phyloP scores from a whole-genome alignment of 352 stramenopile species.

The Globisporangium polare region DNA sequence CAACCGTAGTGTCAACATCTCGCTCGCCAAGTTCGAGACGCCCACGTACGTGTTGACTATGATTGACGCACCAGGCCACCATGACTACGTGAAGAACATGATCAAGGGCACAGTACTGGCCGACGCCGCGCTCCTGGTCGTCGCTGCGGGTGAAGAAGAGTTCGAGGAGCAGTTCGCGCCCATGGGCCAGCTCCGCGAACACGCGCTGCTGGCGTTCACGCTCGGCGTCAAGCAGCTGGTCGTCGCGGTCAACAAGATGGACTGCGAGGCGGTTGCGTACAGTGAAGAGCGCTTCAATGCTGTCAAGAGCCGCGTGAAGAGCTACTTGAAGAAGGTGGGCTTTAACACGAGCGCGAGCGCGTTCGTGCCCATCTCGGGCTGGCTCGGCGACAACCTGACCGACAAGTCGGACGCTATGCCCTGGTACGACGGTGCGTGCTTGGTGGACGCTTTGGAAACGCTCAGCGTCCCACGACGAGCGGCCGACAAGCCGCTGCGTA shows the following conservation, averaged over 20 bases:
- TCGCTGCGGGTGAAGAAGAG: conserved; percentile 88
- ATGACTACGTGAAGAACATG: conserved; percentile 99
- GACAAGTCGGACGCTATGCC: conserved; percentile 93
- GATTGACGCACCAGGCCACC: conserved; percentile 97
- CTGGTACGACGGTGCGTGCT: conserved; percentile 94
- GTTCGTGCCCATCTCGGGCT: conserved; percentile 97
- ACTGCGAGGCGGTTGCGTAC: conserved; percentile 94
- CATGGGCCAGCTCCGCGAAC: conserved; percentile 94
- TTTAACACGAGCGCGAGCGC: conserved; percentile 95
- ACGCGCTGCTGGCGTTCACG: conserved; percentile 95
- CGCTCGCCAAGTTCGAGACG: conserved; percentile 97
- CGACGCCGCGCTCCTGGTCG: conserved; percentile 96
- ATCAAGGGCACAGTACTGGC: conserved; percentile 98
- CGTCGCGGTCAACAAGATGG: conserved; percentile 99
- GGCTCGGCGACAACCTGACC: conserved; percentile 97
- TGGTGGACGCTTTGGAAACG: conserved; percentile 92
- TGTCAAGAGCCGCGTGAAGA: conserved; percentile 91
- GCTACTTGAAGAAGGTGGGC: conserved; percentile 95
- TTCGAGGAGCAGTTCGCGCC: conserved; percentile 96
- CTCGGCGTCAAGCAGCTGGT: conserved; percentile 98
- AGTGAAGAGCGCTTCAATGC: conserved; percentile 91
- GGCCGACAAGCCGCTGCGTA: conserved; percentile 93
- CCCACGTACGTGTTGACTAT: conserved; percentile 96
- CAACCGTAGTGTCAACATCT: conserved; percentile 98
- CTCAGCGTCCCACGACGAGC: conserved; percentile 90